Evolutionary conservation across 495 filamentous ascomycete genomes (phyloP), one percentile per base, ranked within the genome.

Genomic region (Trichoderma asperelloides): DNA sequence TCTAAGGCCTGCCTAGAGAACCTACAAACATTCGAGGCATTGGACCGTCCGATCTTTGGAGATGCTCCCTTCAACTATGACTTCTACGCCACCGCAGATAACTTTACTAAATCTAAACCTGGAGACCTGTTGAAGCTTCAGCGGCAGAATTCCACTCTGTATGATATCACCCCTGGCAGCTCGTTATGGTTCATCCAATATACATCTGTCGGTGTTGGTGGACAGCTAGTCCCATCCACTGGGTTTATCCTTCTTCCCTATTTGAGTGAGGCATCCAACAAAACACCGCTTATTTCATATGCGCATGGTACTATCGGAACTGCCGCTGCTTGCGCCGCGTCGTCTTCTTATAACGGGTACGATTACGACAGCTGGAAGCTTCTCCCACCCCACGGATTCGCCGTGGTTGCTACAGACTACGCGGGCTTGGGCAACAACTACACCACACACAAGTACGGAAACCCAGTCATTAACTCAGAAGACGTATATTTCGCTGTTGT

Each of bases 311-410:
- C 41, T 43, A 43, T 43, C 41, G 41, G 41, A 43, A 43, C 41
- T 43, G 41, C 9, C 41, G 9, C 41, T 43, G 41, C 41, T 43
- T 43, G 41, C 41, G 41, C 41, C 41, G 41, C 41, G 41, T 43
- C 41, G 41, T 43, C 41, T 43, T 43, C 41, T 43, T 43, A 43
- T 43, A 43, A 43, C 41, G 41, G 41, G 55, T 62, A 62, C 55
- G 55, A 62, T 62, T 62, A 62, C 55, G 55, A 62, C 28, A 62
- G 23, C 55, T 62, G 55, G 55, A 25, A 62, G 28, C 55, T 30
- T 62, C 21, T 62, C 55, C 21, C 28, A 25, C 55, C 21, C 23
- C 55, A 30, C 28, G 55, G 55, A 25, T 62, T 25, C 28, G 55
- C 55, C n/a, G 55, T 62, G 23, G 55, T 62, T 62, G 55, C 55